Base-by-base conservation (phyloP, 148 eudicot species). In the Camellia sinensis region DNA sequence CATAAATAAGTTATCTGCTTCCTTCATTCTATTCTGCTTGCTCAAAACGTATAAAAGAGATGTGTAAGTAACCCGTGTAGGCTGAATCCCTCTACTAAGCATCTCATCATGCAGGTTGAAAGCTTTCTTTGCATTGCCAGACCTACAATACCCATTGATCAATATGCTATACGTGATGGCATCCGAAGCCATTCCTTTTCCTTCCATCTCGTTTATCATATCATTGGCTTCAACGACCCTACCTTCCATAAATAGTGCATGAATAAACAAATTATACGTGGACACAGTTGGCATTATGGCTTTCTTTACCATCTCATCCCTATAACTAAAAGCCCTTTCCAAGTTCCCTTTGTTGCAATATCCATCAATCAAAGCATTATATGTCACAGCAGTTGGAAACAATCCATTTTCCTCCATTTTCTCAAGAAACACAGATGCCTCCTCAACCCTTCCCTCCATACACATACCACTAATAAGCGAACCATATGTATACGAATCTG, bases 181-280 rank as follows among this genome's bases (percentile, higher is more conserved):
- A 29, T 29, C 37, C 37, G 37, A 0, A 29, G 37, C 37, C 37
- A 29, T 29, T 29, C 37, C 37, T 29, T 29, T 29, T 29, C 37
- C 37, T 29, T 29, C 37, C 37, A 29, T 29, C 37, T 29, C 37
- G 37, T 29, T 29, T 29, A 29, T 29, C 1, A 29, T 29, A 29
- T 29, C 37, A 29, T 29, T 29, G 37, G 37, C 37, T 29, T 29
- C 37, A 29, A 29, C 37, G 37, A 29, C 37, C 37, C 37, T 29
- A 29, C 37, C 37, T 29, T 29, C 37, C 37, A 29, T 29, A 29
- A 29, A 29, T 29, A 29, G 71, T 17, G 90, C 80, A 82, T 88
- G 97, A 69, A 91, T 87, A 80, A 92, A 67, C 69, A 84, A 54
- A 82, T 91, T 92, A 81, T 91, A 92, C 1, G 97, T 92, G 7